phyloP scores from a whole-genome alignment of 2,329 filamentous ascomycete species.

The Juglanconis juglandina region DNA sequence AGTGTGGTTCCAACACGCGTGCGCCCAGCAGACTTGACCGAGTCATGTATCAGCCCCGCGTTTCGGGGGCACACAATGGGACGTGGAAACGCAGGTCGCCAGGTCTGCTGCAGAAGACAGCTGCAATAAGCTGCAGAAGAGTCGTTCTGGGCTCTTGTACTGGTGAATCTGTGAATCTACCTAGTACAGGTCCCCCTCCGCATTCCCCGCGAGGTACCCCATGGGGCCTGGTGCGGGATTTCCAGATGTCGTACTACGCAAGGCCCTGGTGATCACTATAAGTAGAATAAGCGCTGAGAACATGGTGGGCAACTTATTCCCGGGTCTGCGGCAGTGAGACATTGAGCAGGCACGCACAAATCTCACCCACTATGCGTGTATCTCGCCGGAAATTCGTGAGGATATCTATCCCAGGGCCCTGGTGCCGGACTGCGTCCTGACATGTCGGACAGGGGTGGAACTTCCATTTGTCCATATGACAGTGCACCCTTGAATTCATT shows the following conservation, averaged over 20 bases:
- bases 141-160: neutral
- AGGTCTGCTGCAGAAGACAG: neutral
- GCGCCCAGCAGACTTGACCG: neutral
- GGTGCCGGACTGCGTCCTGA: slow-evolving; percentile 4
- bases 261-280: no score
- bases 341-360: no score
- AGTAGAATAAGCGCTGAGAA: no score
- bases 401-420: neutral
- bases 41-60: neutral
- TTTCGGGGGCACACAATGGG: neutral
- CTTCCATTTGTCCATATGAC: slow-evolving; percentile 12
- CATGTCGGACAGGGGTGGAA: slow-evolving; percentile 4
- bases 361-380: no score
- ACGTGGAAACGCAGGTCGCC: neutral
- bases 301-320: no score
- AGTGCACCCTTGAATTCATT: slow-evolving; percentile 1
- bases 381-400: neutral
- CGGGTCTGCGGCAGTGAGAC: no score
- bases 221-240: no score
- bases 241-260: no score
- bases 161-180: no score
- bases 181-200: no score
- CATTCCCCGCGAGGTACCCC: no score
- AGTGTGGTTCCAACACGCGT: neutral
- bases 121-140: neutral